Base-by-base conservation (phyloP, 768 basidiomycete genomes). In the Tylopilus vinaceipallidus region DNA sequence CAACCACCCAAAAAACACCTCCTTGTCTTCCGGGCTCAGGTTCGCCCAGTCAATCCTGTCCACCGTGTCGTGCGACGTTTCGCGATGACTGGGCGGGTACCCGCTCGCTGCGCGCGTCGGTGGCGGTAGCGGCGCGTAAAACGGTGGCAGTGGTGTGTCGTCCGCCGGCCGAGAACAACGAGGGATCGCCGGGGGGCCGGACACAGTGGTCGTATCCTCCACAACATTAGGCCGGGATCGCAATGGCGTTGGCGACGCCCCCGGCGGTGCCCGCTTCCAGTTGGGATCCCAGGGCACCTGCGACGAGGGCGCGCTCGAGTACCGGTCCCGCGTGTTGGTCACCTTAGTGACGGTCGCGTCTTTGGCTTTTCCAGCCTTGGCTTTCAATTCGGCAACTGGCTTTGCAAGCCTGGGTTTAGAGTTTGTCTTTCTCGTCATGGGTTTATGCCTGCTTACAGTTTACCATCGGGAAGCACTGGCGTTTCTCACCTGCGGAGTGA, bases 1-100 rank as follows among this genome's bases (percentile, higher is more conserved):
- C 19, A 91, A 72, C 88, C 88, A 91, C 51, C 68, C 67, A 65
- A 91, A 91, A 61, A 91, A 86, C 22, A 72, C 79, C 26, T 79
- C 70, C 61, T 88, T 91, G 59, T 91, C 87, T 61, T 83, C 75
- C 19, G 63, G 59, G 2, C 81, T 78, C 40, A 91, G 72, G 63
- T 86, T 82, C 6, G 74, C 65, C 88, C 88, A 91, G 61, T 88
- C 82, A 26, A 91, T 79, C 34, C 51, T 58, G 14, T 56, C 34
- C 34, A 26, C 45, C 27, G 11, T 32, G 12, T 53, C 53, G 8
- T n/a, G 45, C 11, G 47, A 29, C n/a, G 50, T 8, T 8, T 41
- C 38, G 10, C 45, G 50, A 16, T 47, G 54, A 30, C 47, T 47
- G 0, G 67, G 53, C 2, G 58, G 54, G 22, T 67, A 69, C 12